Percentiles rank a stretch among this genome's conserved stretches.
These are phyloP conservation scores for Chrysoporthe deuterocubensis DNA, from an alignment of 2,329 filamentous ascomycete species.

Conservation along the genomic window DNA sequence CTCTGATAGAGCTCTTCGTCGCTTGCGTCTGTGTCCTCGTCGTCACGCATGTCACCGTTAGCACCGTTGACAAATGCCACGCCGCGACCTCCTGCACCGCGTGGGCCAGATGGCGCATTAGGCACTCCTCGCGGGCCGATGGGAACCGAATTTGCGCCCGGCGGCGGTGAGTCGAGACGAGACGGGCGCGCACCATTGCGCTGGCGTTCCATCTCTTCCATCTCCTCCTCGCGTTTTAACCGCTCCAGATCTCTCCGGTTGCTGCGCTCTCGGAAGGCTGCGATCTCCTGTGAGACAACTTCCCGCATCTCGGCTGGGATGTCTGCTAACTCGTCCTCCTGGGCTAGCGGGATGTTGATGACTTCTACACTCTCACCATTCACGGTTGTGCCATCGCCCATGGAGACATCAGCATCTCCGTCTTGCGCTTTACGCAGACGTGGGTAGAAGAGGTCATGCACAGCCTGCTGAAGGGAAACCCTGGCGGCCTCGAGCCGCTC, in stretches of 20 bases:
- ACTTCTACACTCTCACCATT: constrained; percentile 71
- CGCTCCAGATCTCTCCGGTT: constrained; percentile 88
- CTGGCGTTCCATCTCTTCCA: constrained; percentile 82
- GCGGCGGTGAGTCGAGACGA: constrained; percentile 73
- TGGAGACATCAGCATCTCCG: constrained; percentile 67
- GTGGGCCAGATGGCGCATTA: constrained; percentile 72
- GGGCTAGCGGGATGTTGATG: constrained; percentile 83
- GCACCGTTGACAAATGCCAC: constrained; percentile 84
- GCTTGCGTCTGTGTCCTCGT: constrained; percentile 85
- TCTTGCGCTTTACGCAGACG: constrained; percentile 54
- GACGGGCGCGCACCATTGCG: constrained; percentile 69
- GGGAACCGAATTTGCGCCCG: constrained; percentile 74
- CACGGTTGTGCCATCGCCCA: constrained; percentile 64
- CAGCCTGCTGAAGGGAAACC: constrained; percentile 66
- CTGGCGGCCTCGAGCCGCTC: constrained; percentile 73
- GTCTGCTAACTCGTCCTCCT: constrained; percentile 92
- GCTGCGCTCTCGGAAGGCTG: constrained; percentile 90
- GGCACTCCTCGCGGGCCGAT: constrained; percentile 72
- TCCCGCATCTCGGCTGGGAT: constrained; percentile 97
- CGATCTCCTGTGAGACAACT: constrained; percentile 91
- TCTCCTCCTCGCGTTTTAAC: constrained; percentile 84
- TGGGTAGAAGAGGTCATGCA: constrained; percentile 76
- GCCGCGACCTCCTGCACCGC: constrained; percentile 58
- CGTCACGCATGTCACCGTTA: constrained; percentile 70
- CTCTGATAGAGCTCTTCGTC: constrained; percentile 84